Conservation (phyloP, 1,284 basidiomycete genomes). For the Leccinum pachyderme region DNA sequence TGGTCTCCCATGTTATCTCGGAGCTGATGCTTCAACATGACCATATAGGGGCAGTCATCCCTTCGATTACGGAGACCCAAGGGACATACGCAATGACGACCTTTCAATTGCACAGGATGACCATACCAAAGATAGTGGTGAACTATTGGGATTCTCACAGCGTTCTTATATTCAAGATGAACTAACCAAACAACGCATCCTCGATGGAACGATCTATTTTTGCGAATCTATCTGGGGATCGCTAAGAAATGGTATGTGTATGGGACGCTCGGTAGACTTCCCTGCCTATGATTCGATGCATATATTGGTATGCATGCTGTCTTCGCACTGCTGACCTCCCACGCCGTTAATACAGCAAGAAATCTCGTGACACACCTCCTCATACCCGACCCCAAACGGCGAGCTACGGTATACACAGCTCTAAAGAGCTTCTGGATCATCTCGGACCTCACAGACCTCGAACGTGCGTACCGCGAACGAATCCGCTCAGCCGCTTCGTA, state of each 20-base stretch:
- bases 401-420: constrained; percentile 61
- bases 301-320: background rate
- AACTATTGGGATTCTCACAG: constrained; percentile 42
- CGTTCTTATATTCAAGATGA: constrained; percentile 51
- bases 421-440: constrained; percentile 63
- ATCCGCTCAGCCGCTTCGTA: constrained; percentile 35
- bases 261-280: background rate
- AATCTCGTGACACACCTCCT: constrained; percentile 57
- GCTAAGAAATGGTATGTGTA: constrained; percentile 55
- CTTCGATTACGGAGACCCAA: constrained; percentile 58
- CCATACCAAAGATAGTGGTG: constrained; percentile 20
- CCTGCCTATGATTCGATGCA: background rate
- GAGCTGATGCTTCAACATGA: constrained; percentile 10
- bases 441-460: constrained; percentile 56
- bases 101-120: constrained; percentile 5
- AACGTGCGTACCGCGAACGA: constrained; percentile 55
- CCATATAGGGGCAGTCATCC: constrained; percentile 63
- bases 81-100: constrained; percentile 19
- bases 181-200: constrained; percentile 65
- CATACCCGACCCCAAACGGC: constrained; percentile 49
- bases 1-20: background rate
- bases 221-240: constrained; percentile 49
- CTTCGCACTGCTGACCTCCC: constrained; percentile 8
- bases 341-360: constrained; percentile 42
- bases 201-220: constrained; percentile 60